Base-by-base conservation (phyloP, 1,139 yeast genomes). In the Lodderomyces metapsilosis region DNA sequence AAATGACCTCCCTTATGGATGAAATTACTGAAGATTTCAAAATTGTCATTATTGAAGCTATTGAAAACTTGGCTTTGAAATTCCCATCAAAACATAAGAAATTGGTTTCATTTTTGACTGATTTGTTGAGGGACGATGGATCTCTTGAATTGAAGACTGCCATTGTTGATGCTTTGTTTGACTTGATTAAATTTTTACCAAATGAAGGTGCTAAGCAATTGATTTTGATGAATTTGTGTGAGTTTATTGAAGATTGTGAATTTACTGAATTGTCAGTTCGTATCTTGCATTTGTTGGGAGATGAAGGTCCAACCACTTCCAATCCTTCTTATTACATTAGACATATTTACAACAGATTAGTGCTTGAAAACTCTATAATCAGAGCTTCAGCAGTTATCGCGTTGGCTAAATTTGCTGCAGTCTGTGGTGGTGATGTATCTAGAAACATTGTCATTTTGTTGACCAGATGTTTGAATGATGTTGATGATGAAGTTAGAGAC, bases 231-330 rank as follows among this genome's bases (percentile, higher is more conserved):
- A 86, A 85, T 59, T 75, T 94, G 53, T 89, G 98, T 74, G 99
- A 92, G 64, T 89, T 89, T 58, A 94, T 92, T 54, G 99, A 94
- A 67, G 99, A 92, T 70, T 92, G 98, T 68, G 99, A 92, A 67
- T 92, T 78, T 68, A 87, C 96, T 31, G 97, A 89, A 64, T 80
- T 92, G 47, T 80, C 95, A 27, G 96, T 91, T 24, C 82, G 98
- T 61, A 84, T 92, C 49, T 76, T 92, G 62, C 96, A 89, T 64
- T 69, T 91, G 52, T 76, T 92, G 51, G 98, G 98, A 57, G 88
- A 84, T 50, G 96, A 89, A 64, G 99, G 98, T 49, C 98, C 98
- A 53, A 69, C 76, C 44, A 84, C 96, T 7, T 57, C 84, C 10
- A 86, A 85, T 52, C 97, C 98, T 43, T 86, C 96, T 3, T 76